A percentile compares a stretch with the other conserved stretches of the same genome.
Evolutionary conservation across 306 rosid genomes (phyloP).

Genomic region (Glycine soja): DNA sequence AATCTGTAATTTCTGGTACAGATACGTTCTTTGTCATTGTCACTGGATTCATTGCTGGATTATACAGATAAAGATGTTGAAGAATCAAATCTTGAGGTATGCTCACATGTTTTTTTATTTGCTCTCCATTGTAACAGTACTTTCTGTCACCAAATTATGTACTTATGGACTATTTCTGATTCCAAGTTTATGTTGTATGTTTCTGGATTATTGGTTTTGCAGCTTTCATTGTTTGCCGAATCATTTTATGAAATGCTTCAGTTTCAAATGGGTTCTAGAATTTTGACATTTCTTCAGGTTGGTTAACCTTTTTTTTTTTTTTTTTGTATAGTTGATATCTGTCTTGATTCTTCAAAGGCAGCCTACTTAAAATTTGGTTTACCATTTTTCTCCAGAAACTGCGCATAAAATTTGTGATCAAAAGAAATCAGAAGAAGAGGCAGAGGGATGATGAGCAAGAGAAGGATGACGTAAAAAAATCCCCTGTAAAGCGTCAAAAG

Average conservation of each 20-base stretch:
- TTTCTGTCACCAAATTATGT: neutral
- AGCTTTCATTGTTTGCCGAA: slow-evolving; percentile 95
- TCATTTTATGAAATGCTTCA: slow-evolving; percentile 97
- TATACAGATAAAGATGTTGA: slow-evolving; percentile 91
- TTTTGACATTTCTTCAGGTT: slow-evolving; percentile 92
- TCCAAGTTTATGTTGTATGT: neutral
- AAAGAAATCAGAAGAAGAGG: slow-evolving; percentile 86
- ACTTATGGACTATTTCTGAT: slow-evolving; percentile 5
- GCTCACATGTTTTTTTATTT: slow-evolving; percentile 33
- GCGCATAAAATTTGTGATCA: slow-evolving; percentile 73
- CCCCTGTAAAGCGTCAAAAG: slow-evolving; percentile 68
- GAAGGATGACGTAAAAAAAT: slow-evolving; percentile 53
- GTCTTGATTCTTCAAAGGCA: slow-evolving; percentile 39
- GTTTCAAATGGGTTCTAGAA: slow-evolving; percentile 88
- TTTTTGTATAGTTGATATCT: slow-evolving; percentile 19
- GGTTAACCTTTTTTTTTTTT: slow-evolving; percentile 42
- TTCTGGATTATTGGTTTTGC: slow-evolving; percentile 49
- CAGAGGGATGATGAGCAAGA: slow-evolving; percentile 68
- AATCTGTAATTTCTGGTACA: slow-evolving; percentile 51
- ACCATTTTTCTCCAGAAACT: slow-evolving; percentile 56
- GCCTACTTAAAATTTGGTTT: slow-evolving; percentile 24
- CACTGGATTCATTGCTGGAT: slow-evolving; percentile 87
- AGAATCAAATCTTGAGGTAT: slow-evolving; percentile 95
- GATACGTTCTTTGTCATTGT: slow-evolving; percentile 79
- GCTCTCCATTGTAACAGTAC: neutral